Conservation (phyloP, 441 rosid genomes). For the Rhodomyrtus psidioides region DNA sequence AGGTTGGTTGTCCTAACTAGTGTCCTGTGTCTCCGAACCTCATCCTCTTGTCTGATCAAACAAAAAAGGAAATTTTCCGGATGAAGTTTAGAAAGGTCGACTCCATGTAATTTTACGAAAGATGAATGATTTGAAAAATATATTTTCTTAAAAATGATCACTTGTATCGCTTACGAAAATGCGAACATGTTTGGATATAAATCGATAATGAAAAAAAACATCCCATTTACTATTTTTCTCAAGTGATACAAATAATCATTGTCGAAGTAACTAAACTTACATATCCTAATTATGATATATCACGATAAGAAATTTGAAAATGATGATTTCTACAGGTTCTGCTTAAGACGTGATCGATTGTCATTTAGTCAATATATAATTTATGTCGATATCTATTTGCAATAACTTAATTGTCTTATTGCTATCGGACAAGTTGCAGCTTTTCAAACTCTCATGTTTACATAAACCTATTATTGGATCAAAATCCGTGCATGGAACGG, state of each 20-base stretch:
- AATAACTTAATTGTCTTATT: neutral
- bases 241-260: neutral
- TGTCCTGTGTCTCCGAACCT: neutral
- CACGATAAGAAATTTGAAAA: neutral
- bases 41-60: neutral
- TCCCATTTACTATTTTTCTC: neutral
- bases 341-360: neutral
- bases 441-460: neutral
- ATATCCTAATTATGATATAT: neutral
- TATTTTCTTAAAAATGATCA: neutral
- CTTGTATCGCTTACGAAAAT: neutral
- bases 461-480: neutral
- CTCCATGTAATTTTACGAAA: neutral
- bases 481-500: neutral
- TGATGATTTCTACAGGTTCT: neutral
- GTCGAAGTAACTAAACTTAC: neutral
- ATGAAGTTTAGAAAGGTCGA: neutral
- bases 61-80: neutral
- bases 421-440: neutral
- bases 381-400: neutral
- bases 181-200: neutral
- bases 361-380: neutral
- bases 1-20: neutral
- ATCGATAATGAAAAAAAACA: rapidly evolving
- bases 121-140: neutral